Base-by-base conservation (phyloP, 345 rosid species). In the Salix suchowensis region DNA sequence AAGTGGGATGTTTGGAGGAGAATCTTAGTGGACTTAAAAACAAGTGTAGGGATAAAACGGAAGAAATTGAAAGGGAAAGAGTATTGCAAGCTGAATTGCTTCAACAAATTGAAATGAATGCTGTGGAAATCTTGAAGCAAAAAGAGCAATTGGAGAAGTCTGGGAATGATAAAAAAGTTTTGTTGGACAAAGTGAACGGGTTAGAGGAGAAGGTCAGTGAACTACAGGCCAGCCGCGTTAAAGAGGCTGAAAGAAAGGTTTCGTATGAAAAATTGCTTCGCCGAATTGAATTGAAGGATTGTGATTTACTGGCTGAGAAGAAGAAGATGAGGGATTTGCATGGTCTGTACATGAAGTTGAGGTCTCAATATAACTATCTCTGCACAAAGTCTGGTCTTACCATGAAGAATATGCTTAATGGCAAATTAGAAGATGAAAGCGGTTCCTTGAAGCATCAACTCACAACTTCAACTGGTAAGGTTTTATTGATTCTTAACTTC, bases 291-390 rank as follows among this genome's bases (percentile, higher is more conserved):
- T 79, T 68, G 62, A 91, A 80, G 74, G 71, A 85, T 65, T 64
- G 84, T 23, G 88, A 86, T 65, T 79, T 93, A 69, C 70, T 76
- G 71, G 58, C 74, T 28, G 90, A 85, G 87, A 85, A 67, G 86
- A 85, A 81, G 80, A 93, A 83, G 77, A 80, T 12, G 67, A 81
- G 72, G 44, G 84, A 87, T 50, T 13, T 81, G 19, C 0, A 74
- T 72, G 86, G 74, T 76, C 65, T 77, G 30, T 91, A 85, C 89
- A 91, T 91, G 65, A 89, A 81, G 76, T 76, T 91, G 60, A 91
- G 86, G 82, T 91, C 94, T 65, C 94, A 93, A 65, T 82, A 93
- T 83, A 86, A 62, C 30, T 96, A 46, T 77, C 92, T 96, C 69
- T 73, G 82, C 42, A 61, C 77, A 76, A 90, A 74, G 87, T 76